Percentiles rank a stretch among this genome's conserved stretches.
Evolutionary conservation across 257 asterid genomes (phyloP).

Genomic region (Linderniella brevidens): DNA sequence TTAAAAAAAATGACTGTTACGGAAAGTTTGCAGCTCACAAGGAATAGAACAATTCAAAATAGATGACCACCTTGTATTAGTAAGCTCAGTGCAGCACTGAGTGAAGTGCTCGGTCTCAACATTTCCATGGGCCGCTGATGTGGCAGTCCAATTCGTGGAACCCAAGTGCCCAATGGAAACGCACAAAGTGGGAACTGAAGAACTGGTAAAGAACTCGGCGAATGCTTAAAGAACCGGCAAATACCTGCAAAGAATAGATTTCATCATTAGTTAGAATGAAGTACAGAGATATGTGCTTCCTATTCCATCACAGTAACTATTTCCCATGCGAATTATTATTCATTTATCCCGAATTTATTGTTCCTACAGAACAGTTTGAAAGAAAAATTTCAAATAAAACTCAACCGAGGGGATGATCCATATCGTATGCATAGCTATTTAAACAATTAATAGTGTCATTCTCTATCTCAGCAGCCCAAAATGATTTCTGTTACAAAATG

Average conservation of each 20-base stretch:
- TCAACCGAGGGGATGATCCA: no score
- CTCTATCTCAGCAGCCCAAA: no score
- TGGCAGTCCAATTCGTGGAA: constrained; percentile 67
- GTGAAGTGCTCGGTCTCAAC: constrained; percentile 74
- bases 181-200: constrained; percentile 60
- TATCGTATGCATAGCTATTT: no score
- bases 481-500: no score
- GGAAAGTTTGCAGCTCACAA: not conserved
- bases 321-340: no score
- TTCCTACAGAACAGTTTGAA: no score
- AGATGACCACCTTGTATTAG: constrained; percentile 57
- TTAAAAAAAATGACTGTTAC: not conserved
- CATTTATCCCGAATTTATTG: no score
- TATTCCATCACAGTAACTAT: no score
- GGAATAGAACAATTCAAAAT: not conserved
- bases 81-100: constrained; percentile 58
- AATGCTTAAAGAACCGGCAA: constrained; percentile 64
- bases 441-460: no score
- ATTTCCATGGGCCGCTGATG: constrained; percentile 62
- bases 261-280: no score
- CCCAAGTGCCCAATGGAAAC: constrained; percentile 81
- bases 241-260: constrained; percentile 36
- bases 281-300: no score
- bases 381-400: no score
- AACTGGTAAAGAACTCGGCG: constrained; percentile 57